Percentiles rank a stretch among this genome's conserved stretches.
Evolutionary conservation across 257 asterid genomes (phyloP).

Genomic region (Nicotiana benthamiana): DNA sequence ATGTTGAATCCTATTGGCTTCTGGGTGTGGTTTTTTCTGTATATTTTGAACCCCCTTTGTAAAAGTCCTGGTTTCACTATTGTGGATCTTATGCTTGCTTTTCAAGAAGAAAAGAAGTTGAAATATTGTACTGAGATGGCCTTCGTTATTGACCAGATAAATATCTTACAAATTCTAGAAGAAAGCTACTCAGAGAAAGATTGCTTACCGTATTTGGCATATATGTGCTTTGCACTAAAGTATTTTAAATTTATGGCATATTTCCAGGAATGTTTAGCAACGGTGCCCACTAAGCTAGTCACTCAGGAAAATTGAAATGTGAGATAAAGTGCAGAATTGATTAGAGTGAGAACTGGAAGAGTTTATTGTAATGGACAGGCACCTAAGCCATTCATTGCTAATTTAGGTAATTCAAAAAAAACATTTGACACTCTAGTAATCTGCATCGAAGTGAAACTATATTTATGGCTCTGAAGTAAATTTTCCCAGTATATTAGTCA

Average conservation of each 20-base stretch:
- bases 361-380: not conserved
- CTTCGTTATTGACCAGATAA: not conserved
- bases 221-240: not conserved
- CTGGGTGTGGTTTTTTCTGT: too few relatives aligned
- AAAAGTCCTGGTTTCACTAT: too few relatives aligned
- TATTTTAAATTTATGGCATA: not conserved
- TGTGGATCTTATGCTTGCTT: not conserved
- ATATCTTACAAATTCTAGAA: not conserved
- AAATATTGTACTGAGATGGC: not conserved
- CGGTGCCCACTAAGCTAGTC: not conserved
- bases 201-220: not conserved
- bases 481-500: not conserved
- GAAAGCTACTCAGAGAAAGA: not conserved
- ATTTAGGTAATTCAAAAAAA: not conserved
- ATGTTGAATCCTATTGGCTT: too few relatives aligned
- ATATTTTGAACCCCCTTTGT: too few relatives aligned
- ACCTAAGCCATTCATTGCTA: not conserved
- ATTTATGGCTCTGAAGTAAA: not conserved
- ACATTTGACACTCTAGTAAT: not conserved
- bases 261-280: not conserved
- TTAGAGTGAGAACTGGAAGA: not conserved
- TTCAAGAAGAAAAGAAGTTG: not conserved
- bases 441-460: not conserved
- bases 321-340: not conserved
- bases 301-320: not conserved